phyloP scores from a whole-genome alignment of 139 green algal genomes.

The Chlorella ohadii region DNA sequence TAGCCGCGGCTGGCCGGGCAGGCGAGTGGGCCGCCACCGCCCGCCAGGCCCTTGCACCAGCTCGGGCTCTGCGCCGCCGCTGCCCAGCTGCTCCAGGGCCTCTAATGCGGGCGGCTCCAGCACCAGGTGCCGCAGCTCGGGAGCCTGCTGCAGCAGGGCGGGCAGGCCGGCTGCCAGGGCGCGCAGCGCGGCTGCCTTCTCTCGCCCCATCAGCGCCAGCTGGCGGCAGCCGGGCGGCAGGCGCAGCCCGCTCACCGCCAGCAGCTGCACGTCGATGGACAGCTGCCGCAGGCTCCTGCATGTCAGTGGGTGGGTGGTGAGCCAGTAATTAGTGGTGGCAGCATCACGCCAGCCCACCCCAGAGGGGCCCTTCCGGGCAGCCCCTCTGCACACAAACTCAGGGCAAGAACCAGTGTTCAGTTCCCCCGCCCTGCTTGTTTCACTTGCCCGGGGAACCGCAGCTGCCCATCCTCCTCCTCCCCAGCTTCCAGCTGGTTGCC shows the following conservation, averaged over 20 bases:
- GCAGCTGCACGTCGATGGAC: slow-evolving; percentile 8
- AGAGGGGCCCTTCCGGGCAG: too few relatives aligned
- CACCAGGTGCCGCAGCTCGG: not conserved
- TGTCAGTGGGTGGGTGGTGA: not conserved
- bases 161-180: not conserved
- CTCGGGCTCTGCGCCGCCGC: too few relatives aligned
- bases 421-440: not conserved
- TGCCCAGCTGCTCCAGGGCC: not conserved
- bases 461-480: not conserved
- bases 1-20: slow-evolving; percentile 3
- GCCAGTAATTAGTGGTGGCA: too few relatives aligned
- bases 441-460: not conserved
- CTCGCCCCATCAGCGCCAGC: slow-evolving; percentile 11
- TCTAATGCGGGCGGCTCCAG: slow-evolving; percentile 17
- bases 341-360: too few relatives aligned
- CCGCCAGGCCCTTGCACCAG: not conserved
- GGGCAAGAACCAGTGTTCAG: not conserved
- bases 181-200: not conserved
- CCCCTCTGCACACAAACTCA: not conserved
- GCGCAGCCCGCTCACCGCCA: not conserved
- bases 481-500: slow-evolving; percentile 28
- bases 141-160: not conserved
- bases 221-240: slow-evolving; percentile 16
- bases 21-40: slow-evolving; percentile 7
- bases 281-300: slow-evolving; percentile 22